Evolutionary conservation across 257 asterid genomes (phyloP).

Genomic region (Oldenlandia corymbosa): DNA sequence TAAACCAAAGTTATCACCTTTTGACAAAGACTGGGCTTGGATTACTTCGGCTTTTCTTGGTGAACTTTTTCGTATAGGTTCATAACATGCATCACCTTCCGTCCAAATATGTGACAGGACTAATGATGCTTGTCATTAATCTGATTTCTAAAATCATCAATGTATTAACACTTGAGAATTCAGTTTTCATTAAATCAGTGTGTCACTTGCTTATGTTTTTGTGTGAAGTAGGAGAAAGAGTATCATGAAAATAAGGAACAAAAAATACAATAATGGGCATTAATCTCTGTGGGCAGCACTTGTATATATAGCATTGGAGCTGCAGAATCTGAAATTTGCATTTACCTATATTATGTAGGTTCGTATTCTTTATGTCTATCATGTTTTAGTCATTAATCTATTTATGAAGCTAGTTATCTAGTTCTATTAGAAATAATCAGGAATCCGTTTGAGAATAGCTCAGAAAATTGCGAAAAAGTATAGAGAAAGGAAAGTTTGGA

Average conservation of each 20-base stretch:
- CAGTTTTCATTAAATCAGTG: too few relatives aligned
- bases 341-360: neutral
- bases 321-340: too few relatives aligned
- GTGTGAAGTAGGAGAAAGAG: neutral
- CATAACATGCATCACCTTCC: neutral
- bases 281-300: neutral
- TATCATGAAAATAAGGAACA: too few relatives aligned
- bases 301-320: too few relatives aligned
- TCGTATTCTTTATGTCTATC: neutral
- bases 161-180: too few relatives aligned
- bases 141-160: neutral
- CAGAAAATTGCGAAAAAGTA: too few relatives aligned
- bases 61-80: neutral
- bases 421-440: too few relatives aligned
- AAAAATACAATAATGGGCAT: neutral
- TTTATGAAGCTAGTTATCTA: neutral
- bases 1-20: neutral
- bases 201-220: neutral
- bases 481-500: too few relatives aligned
- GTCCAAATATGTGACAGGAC: neutral
- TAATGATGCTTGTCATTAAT: constrained; percentile 3
- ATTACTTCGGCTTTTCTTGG: neutral
- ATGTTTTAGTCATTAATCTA: neutral
- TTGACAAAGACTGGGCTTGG: neutral
- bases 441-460: too few relatives aligned